Evolutionary conservation across 441 rosid species (phyloP), one percentile per base, ranked within the genome.

Genomic region (Pelargonium exstipulatum): DNA sequence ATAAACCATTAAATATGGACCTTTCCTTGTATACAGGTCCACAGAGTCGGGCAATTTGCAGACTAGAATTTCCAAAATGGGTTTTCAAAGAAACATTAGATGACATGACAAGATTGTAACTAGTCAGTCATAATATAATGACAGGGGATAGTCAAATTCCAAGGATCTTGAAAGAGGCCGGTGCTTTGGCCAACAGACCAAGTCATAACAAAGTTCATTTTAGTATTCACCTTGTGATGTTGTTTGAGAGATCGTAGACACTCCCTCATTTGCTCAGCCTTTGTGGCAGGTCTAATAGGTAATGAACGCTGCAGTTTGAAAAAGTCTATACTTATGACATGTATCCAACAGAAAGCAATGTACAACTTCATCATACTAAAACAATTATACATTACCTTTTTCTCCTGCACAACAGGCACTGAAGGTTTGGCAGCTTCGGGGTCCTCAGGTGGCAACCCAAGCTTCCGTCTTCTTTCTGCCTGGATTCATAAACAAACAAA

Each of bases 391-490:
- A 57, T 9, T 75, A 84, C 99, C 87, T 92, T 95, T 79, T 86
- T 95, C 83, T 90, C 97, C 79, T 87, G 89, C 64, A 86, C 89
- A 73, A 75, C 87, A 67, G 90, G 83, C 60, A 79, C 74, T 24
- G 95, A 78, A 64, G 95, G 92, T 78, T 84, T 92, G 20, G 79
- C 70, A 63, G 88, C 70, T 37, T 88, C 79, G 68, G 94, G 96
- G 65, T 88, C 94, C 86, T 90, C 94, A 16, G 92, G 87, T 67
- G 96, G 98, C 87, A 95, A 82, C 75, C 99, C 99, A 48, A 95
- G 96, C 80, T 80, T 85, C 80, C 90, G 81, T 82, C 99, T 90
- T 78, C 99, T 87, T 84, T 95, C 99, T 46, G 95, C 99, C 99
- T 95, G 85, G 62, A 71, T 72, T 77, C 63, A 71, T 58, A 68